Evolutionary conservation across 345 rosid species (phyloP), one percentile per base, ranked within the genome.

Genomic region (Eutrema yunnanense): DNA sequence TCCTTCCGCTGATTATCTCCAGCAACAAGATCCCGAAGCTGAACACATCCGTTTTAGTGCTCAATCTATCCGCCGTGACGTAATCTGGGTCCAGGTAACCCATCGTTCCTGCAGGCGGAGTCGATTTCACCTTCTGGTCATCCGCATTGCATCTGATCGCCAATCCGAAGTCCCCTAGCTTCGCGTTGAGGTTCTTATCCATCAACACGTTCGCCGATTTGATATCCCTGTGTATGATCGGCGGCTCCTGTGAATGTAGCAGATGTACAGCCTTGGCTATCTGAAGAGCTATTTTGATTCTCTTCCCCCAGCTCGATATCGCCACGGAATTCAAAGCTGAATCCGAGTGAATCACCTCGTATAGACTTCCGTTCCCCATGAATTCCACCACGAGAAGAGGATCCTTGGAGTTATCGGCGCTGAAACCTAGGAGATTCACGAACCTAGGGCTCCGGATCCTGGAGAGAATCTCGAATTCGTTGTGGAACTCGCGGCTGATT

Each of bases 121-220:
- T 95, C 26, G 99, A 90, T 77, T 84, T 86, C 64, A 92, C 82
- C 64, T 80, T 85, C 40, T 80, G 92, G 73, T 92, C 96, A 66
- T 87, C 87, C 29, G 63, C 87, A 57, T 89, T 92, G 68, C 96
- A 92, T 75, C 96, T 85, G 22, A 95, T 75, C 11, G 99, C 98
- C 42, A 95, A 79, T 12, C 99, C 99, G 68, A 95, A 95, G 81
- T 95, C 99, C 7, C 97, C 99, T 71, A 95, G 74, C 71, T 94
- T 88, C 0, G 99, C 99, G 77, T 92, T 86, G 65, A 83, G 88
- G 69, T 80, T 90, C 81, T 90, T 84, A 71, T 95, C 99, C 71
- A 95, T 88, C 81, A 95, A 75, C 43, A 95, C 96, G 78, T 95
- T 95, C 4, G 99, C 99, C n/a, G 99, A 95, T 83, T 95, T 95